Percentiles rank a stretch among this genome's conserved stretches.
Conservation (phyloP, 2,329 filamentous ascomycete species). For the Tolypocladium ophioglossoides region DNA sequence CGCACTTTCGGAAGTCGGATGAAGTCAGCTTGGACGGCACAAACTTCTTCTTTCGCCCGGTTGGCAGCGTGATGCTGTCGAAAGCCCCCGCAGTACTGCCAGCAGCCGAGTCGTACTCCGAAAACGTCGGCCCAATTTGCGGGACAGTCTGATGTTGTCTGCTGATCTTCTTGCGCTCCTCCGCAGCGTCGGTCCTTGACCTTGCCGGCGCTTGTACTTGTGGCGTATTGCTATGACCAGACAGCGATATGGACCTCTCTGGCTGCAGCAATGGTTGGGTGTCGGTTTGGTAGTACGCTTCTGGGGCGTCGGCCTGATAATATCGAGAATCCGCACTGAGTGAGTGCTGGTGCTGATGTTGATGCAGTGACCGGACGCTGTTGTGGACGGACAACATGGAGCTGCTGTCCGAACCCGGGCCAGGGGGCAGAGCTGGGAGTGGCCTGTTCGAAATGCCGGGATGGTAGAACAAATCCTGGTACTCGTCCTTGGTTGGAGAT, state of each 20-base stretch:
- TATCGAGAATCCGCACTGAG: conserved; percentile 34
- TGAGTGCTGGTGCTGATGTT: conserved; percentile 39
- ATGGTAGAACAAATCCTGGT: conserved; percentile 89
- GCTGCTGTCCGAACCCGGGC: conserved; percentile 50
- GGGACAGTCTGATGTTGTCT: conserved; percentile 39
- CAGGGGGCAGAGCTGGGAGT: conserved; percentile 51
- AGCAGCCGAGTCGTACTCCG: conserved; percentile 46
- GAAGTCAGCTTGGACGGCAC: conserved; percentile 72
- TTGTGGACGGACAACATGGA: conserved; percentile 37
- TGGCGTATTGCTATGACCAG: conserved; percentile 71
- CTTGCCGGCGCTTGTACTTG: conserved; percentile 72
- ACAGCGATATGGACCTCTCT: conserved; percentile 70
- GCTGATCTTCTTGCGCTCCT: conserved; percentile 47
- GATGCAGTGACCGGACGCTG: conserved; percentile 29
- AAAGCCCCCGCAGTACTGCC: conserved; percentile 49
- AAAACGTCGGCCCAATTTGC: conserved; percentile 40
- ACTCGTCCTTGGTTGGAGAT: conserved; percentile 59
- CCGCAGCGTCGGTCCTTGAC: conserved; percentile 89
- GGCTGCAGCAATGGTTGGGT: conserved; percentile 32
- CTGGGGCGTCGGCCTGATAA: conserved; percentile 31
- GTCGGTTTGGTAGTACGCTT: conserved; percentile 35
- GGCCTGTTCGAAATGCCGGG: conserved; percentile 62
- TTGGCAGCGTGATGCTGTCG: conserved; percentile 76
- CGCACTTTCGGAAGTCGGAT: conserved; percentile 73
- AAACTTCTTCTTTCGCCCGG: conserved; percentile 71